Conservation (phyloP, 2,329 filamentous ascomycete species). For the Phaeophleospora eucalypticola region DNA sequence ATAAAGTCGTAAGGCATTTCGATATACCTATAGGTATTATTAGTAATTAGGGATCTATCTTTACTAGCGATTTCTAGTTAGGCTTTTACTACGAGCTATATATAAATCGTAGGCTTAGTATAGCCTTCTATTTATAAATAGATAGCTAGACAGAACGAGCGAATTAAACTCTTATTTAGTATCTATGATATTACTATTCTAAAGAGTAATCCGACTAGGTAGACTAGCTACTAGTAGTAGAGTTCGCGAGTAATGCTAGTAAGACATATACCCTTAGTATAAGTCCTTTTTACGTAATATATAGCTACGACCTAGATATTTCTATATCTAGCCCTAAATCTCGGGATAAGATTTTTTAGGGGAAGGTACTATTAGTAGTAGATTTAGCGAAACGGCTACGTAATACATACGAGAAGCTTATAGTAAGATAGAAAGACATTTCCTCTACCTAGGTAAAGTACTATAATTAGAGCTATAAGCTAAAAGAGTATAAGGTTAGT, state of each 20-base stretch:
- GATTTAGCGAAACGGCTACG: no score
- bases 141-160: not conserved
- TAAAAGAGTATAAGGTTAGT: not conserved
- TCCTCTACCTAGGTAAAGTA: not conserved
- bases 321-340: not conserved
- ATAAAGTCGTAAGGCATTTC: slow-evolving; percentile 11
- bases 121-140: slow-evolving; percentile 8
- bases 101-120: slow-evolving; percentile 4
- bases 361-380: not conserved
- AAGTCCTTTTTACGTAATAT: slow-evolving; percentile 3
- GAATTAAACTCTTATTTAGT: slow-evolving; percentile 1
- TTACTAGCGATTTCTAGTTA: slow-evolving; percentile 5
- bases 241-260: slow-evolving; percentile 6
- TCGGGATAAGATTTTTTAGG: not conserved
- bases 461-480: slow-evolving; percentile 2
- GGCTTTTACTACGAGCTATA: slow-evolving; percentile 5
- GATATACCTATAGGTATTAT: slow-evolving; percentile 13
- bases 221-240: not conserved
- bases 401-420: not conserved
- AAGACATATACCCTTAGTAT: not conserved
- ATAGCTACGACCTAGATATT: not conserved
- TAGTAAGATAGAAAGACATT: not conserved
- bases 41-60: slow-evolving; percentile 13
- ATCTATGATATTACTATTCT: not conserved
- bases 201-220: slow-evolving; percentile 3